Base-by-base conservation (phyloP, 2,329 filamentous ascomycete species). In the Xylariomycetidae sp. region DNA sequence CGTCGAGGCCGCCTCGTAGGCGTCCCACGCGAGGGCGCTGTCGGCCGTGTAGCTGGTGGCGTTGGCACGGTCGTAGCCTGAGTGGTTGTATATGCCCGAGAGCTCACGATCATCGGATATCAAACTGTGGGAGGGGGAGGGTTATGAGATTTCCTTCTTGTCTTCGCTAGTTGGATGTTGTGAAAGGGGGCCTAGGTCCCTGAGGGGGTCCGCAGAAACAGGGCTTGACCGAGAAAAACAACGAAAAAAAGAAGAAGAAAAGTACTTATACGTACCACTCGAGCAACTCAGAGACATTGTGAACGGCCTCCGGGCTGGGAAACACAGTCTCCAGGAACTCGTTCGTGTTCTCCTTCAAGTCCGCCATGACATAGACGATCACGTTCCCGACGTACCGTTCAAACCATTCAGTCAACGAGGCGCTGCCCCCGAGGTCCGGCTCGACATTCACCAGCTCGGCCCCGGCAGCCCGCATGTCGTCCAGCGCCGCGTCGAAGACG, bases 401-500 rank as follows among this genome's bases (percentile, higher is more conserved):
- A n/a, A n/a, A n/a, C n/a, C n/a, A n/a, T n/a, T n/a, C n/a, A n/a
- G n/a, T n/a, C n/a, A n/a, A n/a, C n/a, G n/a, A 7, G 3, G 34
- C 19, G 8, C 16, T 22, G 5, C 29, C 32, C 11, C 9, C 23
- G 7, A 28, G 23, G 26, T 28, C 35, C 18, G 43, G 27, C 2
- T 27, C 26, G 9, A 46, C 27, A 10, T 37, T 16, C 13, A 47
- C 30, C 16, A 45, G 23, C 16, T 37, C 35, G 2, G 44, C 44
- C 1, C 44, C 44, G 3, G 44, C 39, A 6, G 19, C 25, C 13
- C 36, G 22, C 1, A 47, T 25, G 27, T 42, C 20, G 16, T 27
- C 16, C 5, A 42, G 18, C n/a, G 42, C 42, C n/a, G 27, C 31
- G 17, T 45, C 33, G 27, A 45, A 47, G 9, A 42, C 29, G 10